Evolutionary conservation across 148 eudicot genomes (phyloP).

Genomic region (Salicornia ramosissima): DNA sequence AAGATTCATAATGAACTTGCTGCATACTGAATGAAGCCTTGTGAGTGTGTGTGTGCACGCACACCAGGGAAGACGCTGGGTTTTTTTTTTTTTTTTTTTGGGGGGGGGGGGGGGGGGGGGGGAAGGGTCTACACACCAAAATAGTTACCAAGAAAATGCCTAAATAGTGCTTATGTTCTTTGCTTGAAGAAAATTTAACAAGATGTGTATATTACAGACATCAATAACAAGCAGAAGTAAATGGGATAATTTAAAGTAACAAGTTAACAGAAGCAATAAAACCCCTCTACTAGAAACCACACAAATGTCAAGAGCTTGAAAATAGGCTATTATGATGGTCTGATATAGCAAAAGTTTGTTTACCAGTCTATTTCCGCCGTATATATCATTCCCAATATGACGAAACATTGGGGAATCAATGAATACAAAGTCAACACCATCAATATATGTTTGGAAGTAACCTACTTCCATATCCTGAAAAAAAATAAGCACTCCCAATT

Average conservation of each 20-base stretch:
- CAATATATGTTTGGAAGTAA: slow-evolving; percentile 78
- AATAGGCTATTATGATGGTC: not conserved
- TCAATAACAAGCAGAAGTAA: not conserved
- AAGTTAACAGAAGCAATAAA: not conserved
- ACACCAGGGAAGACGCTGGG: too few relatives aligned
- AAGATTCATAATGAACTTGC: too few relatives aligned
- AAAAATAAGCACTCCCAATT: not conserved
- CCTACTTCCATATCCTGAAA: slow-evolving; percentile 86
- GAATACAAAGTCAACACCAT: slow-evolving; percentile 94
- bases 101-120: too few relatives aligned
- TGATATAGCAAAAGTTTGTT: slow-evolving; percentile 16
- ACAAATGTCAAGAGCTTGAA: not conserved
- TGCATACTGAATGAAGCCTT: too few relatives aligned
- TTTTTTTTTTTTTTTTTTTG: too few relatives aligned
- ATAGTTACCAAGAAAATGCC: too few relatives aligned
- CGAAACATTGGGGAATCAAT: slow-evolving; percentile 63
- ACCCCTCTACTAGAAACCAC: not conserved
- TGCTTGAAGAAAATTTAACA: too few relatives aligned
- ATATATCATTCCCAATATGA: slow-evolving; percentile 60
- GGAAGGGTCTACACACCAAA: too few relatives aligned
- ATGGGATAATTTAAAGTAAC: too few relatives aligned
- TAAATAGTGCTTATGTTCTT: too few relatives aligned
- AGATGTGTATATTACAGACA: not conserved
- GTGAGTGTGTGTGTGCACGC: too few relatives aligned
- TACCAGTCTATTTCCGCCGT: slow-evolving; percentile 85